Evolutionary conservation across 2,329 filamentous ascomycete species (phyloP).

Genomic region (Lasiodiplodia hormozganensis): DNA sequence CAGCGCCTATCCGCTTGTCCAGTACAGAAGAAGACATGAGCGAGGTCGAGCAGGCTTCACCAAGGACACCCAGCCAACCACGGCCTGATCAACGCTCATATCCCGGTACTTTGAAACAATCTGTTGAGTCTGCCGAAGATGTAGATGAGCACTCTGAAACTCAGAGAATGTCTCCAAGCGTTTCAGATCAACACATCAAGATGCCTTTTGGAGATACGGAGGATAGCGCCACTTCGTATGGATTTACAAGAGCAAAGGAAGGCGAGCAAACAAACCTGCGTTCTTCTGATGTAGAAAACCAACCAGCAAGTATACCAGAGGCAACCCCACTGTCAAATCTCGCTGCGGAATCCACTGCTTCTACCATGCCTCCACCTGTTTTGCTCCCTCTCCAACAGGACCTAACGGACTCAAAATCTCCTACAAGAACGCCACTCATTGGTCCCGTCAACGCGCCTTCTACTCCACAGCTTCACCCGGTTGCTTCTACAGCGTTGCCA

Average conservation of each 20-base stretch:
- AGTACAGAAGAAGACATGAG: slow-evolving; percentile 12
- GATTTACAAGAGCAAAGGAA: not conserved
- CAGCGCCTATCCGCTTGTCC: not conserved
- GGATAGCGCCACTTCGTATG: not conserved
- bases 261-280: not conserved
- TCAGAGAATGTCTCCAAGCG: not conserved
- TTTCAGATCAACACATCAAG: not conserved
- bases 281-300: not conserved
- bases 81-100: not conserved
- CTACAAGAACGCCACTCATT: slow-evolving; percentile 4
- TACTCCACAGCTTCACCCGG: slow-evolving; percentile 33
- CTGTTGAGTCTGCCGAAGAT: not conserved
- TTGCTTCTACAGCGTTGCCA: slow-evolving; percentile 46
- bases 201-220: not conserved
- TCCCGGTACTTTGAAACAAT: not conserved
- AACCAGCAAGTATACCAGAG: not conserved
- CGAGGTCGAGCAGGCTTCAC: not conserved
- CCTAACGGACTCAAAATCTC: not conserved
- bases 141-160: not conserved
- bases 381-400: slow-evolving; percentile 37
- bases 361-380: slow-evolving; percentile 43
- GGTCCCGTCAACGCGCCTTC: slow-evolving; percentile 11
- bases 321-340: not conserved
- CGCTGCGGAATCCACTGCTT: not conserved
- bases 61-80: not conserved